Evolutionary conservation across 371 early-diverging fungal genomes (phyloP).

Genomic region (Mucor irregularis): DNA sequence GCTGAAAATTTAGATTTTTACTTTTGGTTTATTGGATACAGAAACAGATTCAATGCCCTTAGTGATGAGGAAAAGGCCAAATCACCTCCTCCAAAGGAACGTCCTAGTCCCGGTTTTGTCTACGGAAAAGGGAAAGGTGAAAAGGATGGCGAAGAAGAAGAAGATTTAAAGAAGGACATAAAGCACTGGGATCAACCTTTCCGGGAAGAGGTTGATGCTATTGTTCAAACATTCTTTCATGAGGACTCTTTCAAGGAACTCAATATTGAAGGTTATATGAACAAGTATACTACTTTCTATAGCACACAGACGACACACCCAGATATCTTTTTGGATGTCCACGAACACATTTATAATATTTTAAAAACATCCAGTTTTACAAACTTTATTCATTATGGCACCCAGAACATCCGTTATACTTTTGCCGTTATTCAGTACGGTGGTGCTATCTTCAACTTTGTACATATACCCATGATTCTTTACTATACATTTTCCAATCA

Average conservation of each 20-base stretch:
- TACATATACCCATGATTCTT: slow-evolving; percentile 18
- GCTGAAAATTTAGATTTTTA: slow-evolving; percentile 31
- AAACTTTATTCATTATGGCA: slow-evolving; percentile 20
- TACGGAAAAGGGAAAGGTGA: too few species aligned
- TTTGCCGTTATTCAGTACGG: slow-evolving; percentile 13
- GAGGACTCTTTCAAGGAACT: slow-evolving; percentile 25
- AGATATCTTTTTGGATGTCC: slow-evolving; percentile 26
- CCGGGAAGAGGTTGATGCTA: slow-evolving; percentile 24
- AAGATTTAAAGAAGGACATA: slow-evolving; percentile 4
- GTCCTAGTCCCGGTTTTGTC: slow-evolving; percentile 11
- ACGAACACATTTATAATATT: slow-evolving; percentile 15
- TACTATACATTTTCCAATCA: slow-evolving; percentile 16
- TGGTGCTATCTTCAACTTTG: slow-evolving; percentile 4
- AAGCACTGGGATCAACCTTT: slow-evolving; percentile 12
- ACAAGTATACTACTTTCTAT: slow-evolving; percentile 9
- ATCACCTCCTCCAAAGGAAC: slow-evolving; percentile 25
- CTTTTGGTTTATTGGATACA: slow-evolving; percentile 26
- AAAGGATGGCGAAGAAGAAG: slow-evolving; percentile 2
- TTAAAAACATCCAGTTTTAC: slow-evolving; percentile 16
- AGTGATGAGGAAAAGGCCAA: slow-evolving; percentile 17
- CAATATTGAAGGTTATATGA: slow-evolving; percentile 12
- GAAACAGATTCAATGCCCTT: slow-evolving; percentile 11
- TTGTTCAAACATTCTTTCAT: slow-evolving; percentile 22
- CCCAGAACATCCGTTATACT: slow-evolving; percentile 26
- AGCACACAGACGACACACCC: slow-evolving; percentile 26